Conservation (phyloP, 768 basidiomycete species). For the Tulasnella sp. region DNA sequence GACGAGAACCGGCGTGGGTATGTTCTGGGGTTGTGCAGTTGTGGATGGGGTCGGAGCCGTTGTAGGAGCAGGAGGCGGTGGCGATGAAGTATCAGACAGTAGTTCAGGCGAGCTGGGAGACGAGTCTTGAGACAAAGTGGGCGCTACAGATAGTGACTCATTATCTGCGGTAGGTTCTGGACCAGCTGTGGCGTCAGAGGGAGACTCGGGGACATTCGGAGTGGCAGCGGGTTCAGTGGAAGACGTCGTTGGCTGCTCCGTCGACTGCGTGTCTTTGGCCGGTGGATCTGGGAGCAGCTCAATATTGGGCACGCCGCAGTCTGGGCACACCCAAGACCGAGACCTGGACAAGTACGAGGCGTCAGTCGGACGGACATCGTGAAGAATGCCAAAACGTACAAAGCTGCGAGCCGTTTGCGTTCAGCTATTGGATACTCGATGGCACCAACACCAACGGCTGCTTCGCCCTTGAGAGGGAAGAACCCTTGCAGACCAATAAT, state of each 20-base stretch:
- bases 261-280: conserved; percentile 1
- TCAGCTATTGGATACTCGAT: conserved; percentile 69
- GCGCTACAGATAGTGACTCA: neutral
- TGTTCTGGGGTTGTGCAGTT: neutral
- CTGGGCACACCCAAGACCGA: conserved; percentile 70
- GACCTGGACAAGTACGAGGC: conserved; percentile 43
- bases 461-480: conserved; percentile 81
- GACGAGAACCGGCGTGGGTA: neutral
- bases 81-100: neutral
- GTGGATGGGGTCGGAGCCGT: neutral
- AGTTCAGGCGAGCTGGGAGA: neutral
- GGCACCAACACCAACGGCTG: conserved; percentile 80
- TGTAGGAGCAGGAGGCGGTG: neutral
- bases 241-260: neutral
- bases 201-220: neutral
- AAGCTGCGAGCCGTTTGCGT: conserved; percentile 63
- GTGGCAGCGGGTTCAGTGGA: neutral
- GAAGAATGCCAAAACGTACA: conserved; percentile 43
- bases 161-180: neutral
- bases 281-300: conserved; percentile 64
- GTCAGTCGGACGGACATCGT: conserved; percentile 3
- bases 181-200: neutral
- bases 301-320: conserved; percentile 59
- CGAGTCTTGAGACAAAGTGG: neutral
- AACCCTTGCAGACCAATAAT: conserved; percentile 85